Evolutionary conservation across 441 rosid species (phyloP), one percentile per base, ranked within the genome.

Genomic region (Aleurites moluccanus): DNA sequence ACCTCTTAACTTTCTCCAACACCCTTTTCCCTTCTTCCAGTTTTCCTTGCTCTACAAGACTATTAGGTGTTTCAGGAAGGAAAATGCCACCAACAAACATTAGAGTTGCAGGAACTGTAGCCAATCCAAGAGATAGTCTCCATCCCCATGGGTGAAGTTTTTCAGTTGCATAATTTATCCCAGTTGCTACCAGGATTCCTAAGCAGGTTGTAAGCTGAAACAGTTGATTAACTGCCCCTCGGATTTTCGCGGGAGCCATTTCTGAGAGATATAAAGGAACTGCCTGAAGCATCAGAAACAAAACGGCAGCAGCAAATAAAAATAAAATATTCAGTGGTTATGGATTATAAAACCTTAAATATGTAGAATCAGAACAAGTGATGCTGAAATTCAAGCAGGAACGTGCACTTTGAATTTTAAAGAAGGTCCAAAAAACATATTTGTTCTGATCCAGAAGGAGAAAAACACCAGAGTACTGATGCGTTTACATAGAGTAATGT

Each of bases 101-200:
- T 6, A 88, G 79, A 25, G 25, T 25, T 1, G 96, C 92, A 1
- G 96, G 94, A 7, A 90, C 79, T 0, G 84, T 75, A 3, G 95
- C 95, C 40, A 90, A 80, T 21, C 93, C 95, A 0, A 89, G 88
- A 28, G 95, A 90, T 35, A 90, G 74, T 77, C 97, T 86, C 97
- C 93, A 90, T 73, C 93, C 97, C 93, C 93, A 88, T 21, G 92
- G 92, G 82, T 90, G 93, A 28, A 92, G 78, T 75, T 84, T 81
- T 0, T 86, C 81, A 4, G 95, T 89, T 52, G 77, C 80, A n/a
- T 86, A 90, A 67, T 92, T 92, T 68, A 90, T 87, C 40, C 84
- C 55, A 81, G 84, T 80, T 49, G 95, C 97, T 15, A 90, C 27
- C 56, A 92, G 81, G 27, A 92, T 90, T 21, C 95, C 92, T 10